A percentile compares a stretch with the other conserved stretches of the same genome.
Conservation (phyloP, 2,329 filamentous ascomycete genomes). For the Lasiodiplodia hormozganensis region DNA sequence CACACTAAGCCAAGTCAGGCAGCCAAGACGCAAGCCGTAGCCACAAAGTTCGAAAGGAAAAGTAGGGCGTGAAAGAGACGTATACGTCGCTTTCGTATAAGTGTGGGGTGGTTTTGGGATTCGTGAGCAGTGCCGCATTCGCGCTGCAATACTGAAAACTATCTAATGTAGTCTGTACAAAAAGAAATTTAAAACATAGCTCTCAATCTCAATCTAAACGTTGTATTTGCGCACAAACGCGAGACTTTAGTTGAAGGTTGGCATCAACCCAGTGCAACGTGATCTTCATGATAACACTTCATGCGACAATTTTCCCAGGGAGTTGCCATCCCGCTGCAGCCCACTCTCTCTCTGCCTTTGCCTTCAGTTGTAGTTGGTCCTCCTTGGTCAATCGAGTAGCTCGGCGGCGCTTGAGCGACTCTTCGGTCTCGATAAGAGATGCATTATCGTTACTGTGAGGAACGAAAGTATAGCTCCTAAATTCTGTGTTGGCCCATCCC, state of each 20-base stretch:
- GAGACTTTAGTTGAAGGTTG: too few relatives aligned
- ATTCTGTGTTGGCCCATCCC: conserved; percentile 77
- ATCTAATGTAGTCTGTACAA: too few relatives aligned
- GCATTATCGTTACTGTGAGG: conserved; percentile 45
- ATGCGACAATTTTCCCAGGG: background rate
- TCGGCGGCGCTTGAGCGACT: conserved; percentile 21
- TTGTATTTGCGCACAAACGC: too few relatives aligned
- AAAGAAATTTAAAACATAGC: too few relatives aligned
- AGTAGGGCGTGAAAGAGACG: background rate
- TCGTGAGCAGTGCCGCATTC: too few relatives aligned
- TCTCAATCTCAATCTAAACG: too few relatives aligned
- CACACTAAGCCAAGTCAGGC: background rate
- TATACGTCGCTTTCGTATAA: too few relatives aligned
- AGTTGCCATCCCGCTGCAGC: background rate
- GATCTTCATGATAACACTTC: background rate
- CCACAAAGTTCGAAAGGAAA: background rate
- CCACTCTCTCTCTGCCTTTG: background rate
- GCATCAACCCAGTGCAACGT: too few relatives aligned
- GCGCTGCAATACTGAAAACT: too few relatives aligned
- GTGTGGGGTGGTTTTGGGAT: too few relatives aligned
- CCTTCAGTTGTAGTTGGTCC: background rate
- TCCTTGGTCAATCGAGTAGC: background rate
- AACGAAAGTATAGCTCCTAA: conserved; percentile 70
- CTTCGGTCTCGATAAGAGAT: conserved; percentile 43
- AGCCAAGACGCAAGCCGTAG: background rate